Evolutionary conservation across 23 red algal genomes (phyloP).

Genomic region (Gracilaria caudata): DNA sequence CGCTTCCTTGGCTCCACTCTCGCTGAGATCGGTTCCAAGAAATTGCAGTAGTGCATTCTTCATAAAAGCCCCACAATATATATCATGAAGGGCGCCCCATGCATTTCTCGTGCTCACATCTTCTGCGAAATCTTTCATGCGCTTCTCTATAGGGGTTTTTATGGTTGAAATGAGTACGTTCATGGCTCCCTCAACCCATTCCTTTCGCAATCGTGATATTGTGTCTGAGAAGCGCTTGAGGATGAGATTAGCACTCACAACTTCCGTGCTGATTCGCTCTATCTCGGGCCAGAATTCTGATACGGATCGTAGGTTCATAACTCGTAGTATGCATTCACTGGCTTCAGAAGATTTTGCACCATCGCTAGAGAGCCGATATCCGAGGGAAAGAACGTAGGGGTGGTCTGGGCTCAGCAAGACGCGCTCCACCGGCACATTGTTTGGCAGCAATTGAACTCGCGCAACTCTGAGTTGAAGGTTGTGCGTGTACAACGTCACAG

Average conservation of each 20-base stretch:
- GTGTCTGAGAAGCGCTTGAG: neutral
- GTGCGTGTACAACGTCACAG: slow-evolving; percentile 26
- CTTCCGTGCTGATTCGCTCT: slow-evolving; percentile 27
- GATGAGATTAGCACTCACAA: neutral
- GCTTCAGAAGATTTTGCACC: neutral
- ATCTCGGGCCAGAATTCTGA: slow-evolving; percentile 43
- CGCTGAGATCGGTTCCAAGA: slow-evolving; percentile 46
- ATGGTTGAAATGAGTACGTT: slow-evolving; percentile 8
- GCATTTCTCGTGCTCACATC: neutral
- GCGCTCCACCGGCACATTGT: neutral
- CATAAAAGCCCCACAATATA: slow-evolving; percentile 49
- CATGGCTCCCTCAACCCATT: slow-evolving; percentile 57
- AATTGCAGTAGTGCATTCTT: slow-evolving; percentile 49
- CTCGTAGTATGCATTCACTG: slow-evolving; percentile 12
- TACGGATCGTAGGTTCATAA: slow-evolving; percentile 18
- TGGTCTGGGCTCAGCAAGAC: neutral
- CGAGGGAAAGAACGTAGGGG: neutral
- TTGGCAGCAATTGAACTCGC: slow-evolving; percentile 36
- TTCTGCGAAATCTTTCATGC: slow-evolving; percentile 52
- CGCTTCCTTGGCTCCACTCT: slow-evolving; percentile 63
- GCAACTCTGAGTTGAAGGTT: slow-evolving; percentile 35
- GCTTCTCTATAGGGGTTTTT: slow-evolving; percentile 36
- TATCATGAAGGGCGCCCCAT: slow-evolving; percentile 40
- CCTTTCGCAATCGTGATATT: slow-evolving; percentile 6
- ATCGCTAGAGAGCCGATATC: neutral